These are phyloP conservation scores for Caloboletus inedulis DNA, from an alignment of 1,284 basidiomycete species.

Conservation along the genomic window DNA sequence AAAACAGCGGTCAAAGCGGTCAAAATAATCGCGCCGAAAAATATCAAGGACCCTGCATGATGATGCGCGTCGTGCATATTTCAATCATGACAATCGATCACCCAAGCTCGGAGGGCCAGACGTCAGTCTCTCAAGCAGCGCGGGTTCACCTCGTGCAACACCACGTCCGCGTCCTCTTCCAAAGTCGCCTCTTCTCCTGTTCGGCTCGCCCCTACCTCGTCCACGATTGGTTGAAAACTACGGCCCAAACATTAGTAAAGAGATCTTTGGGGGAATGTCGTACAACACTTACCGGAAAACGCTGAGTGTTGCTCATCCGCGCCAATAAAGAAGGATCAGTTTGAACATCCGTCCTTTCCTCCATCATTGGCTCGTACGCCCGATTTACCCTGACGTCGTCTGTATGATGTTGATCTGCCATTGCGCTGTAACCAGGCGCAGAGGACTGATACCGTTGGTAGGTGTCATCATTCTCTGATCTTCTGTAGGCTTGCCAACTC, in stretches of 20 bases:
- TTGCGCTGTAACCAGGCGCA: not conserved
- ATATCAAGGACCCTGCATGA: not conserved
- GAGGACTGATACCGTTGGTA: constrained; percentile 14
- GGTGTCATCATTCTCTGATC: constrained; percentile 14
- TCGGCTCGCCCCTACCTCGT: constrained; percentile 23
- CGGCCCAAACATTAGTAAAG: constrained; percentile 2
- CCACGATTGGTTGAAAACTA: constrained; percentile 17
- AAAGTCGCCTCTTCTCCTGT: constrained; percentile 19
- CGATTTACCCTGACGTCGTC: constrained; percentile 6
- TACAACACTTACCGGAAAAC: constrained; percentile 18
- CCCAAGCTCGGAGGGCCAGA: constrained; percentile 16
- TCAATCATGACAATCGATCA: constrained; percentile 20
- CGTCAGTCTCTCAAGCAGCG: constrained; percentile 22
- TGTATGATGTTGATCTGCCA: constrained; percentile 6
- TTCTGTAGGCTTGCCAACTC: constrained; percentile 13
- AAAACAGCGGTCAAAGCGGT: not conserved
- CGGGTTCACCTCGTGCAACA: constrained; percentile 14
- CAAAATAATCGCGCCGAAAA: not conserved
- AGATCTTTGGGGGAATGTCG: not conserved
- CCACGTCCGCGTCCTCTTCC: constrained; percentile 26
- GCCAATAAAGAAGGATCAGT: constrained; percentile 24
- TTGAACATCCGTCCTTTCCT: constrained; percentile 14
- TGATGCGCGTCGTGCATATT: not conserved
- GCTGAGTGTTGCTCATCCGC: constrained; percentile 25
- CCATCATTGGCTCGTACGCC: constrained; percentile 13